phyloP scores from a whole-genome alignment of 306 rosid genomes.

The Sechiopsis laciniata region DNA sequence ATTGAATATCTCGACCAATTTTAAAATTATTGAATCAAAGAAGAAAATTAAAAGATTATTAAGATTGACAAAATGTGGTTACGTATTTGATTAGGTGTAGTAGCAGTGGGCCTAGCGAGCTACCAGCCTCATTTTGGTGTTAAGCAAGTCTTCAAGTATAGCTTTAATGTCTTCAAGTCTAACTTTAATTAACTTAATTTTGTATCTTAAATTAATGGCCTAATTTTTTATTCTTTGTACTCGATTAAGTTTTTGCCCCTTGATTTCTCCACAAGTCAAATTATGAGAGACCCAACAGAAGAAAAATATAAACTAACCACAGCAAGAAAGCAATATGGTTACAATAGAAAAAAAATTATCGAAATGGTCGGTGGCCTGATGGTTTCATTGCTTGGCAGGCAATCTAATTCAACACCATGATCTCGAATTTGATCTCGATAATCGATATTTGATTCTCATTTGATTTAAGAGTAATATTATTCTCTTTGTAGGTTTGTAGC shows the following conservation, averaged over 20 bases:
- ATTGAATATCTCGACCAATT: too few species aligned
- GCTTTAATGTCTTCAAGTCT: neutral
- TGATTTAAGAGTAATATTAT: too few species aligned
- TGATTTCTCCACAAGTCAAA: neutral
- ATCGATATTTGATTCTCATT: too few species aligned
- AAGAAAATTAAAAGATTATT: neutral
- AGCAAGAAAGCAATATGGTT: neutral
- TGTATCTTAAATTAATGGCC: neutral
- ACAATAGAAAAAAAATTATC: too few species aligned
- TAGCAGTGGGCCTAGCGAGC: neutral
- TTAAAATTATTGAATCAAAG: too few species aligned
- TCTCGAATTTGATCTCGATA: too few species aligned
- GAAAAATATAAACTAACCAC: neutral
- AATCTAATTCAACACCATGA: too few species aligned
- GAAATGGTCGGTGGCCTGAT: too few species aligned
- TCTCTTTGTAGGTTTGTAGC: too few species aligned
- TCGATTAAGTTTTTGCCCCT: neutral
- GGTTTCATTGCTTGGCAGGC: too few species aligned
- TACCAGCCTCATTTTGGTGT: neutral
- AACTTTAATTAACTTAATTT: neutral
- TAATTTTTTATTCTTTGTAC: neutral
- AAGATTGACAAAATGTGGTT: neutral
- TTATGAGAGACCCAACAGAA: neutral
- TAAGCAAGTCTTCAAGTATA: neutral
- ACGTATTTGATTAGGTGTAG: conserved; percentile 18